Base-by-base conservation (phyloP, 345 rosid genomes). In the Geranium rotundifolium region DNA sequence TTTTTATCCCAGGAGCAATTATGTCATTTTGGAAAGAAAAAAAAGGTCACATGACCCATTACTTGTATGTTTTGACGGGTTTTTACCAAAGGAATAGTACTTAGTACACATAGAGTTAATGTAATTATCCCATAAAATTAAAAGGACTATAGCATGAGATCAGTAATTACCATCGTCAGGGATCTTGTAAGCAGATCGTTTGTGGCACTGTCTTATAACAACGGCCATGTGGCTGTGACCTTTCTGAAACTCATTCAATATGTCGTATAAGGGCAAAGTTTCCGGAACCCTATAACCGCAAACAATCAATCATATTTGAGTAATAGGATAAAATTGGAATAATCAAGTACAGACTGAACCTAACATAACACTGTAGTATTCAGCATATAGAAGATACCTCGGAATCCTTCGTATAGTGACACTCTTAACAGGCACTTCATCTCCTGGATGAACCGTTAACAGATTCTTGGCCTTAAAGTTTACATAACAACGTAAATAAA, bases 201-300 rank as follows among this genome's bases (percentile, higher is more conserved):
- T 81, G 70, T 77, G 76, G 69, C 75, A 75, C 61, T 63, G 81
- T 62, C 85, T 85, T 30, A 86, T 86, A 54, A 90, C 90, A 69
- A 90, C 92, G 61, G 97, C 97, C 99, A 93, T 93, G 69, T 93
- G 99, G 80, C 99, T 93, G 61, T 88, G 99, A 59, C 99, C 99
- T 77, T 93, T 93, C 72, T 93, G 99, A 74, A 93, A 93, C 79
- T 93, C 99, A 68, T 93, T 93, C 82, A 93, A 66, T 73, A 93
- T 90, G 74, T 93, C 99, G 73, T 93, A 93, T 56, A 93, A 73
- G 23, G 99, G 99, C 79, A 90, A 72, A 19, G 65, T 80, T 67
- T 90, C 99, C 62, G 66, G 82, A 71, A 93, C 92, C 82, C 97
- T 9, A 66, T 63, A 20, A 72, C 13, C 52, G 59, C 12, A 29